Evolutionary conservation across 768 basidiomycete genomes (phyloP), one percentile per base, ranked within the genome.

Genomic region (Asterophora lycoperdoides): DNA sequence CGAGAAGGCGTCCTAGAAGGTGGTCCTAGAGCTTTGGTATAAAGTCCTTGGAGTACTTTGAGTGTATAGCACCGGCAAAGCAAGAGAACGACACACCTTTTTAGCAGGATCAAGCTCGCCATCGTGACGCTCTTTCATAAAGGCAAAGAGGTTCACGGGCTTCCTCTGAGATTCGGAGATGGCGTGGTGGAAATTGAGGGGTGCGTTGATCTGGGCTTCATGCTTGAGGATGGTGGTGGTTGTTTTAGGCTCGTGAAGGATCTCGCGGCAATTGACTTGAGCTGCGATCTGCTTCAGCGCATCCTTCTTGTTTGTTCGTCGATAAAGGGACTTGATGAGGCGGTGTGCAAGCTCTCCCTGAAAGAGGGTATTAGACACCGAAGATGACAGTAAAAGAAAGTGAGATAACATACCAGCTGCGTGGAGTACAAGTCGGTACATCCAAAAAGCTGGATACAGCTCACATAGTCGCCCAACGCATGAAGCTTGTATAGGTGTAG

Each of bases 261-360:
- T 30, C 13, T 37, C 36, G 18, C 28, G 45, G 1, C 45, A 15
- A 46, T 37, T 46, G 23, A 46, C 45, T 20, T 46, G 45, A 11
- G 54, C 54, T 1, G 62, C 64, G 33, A 77, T 72, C 15, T 71
- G 67, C 0, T 37, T 14, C 0, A 41, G 44, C 13, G 57, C 54
- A 9, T 64, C 38, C 5, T 55, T 62, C 50, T 75, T 74, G 54
- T 70, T 73, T 0, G 68, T 71, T 0, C 54, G 33, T 0, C 47
- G 47, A 37, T 75, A 78, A 20, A 71, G 57, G 0, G 53, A 53
- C 56, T 79, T 78, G 8, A 71, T 58, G 0, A 58, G 51, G 0
- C 61, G 54, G 46, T 78, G 77, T n/a, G 72, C 65, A 0, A 70
- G 62, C 48, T 79, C 74, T 0, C 72, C 71, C 74, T 77, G 45